These are phyloP conservation scores for Acer negundo DNA, from an alignment of 345 rosid species.

Conservation along the genomic window DNA sequence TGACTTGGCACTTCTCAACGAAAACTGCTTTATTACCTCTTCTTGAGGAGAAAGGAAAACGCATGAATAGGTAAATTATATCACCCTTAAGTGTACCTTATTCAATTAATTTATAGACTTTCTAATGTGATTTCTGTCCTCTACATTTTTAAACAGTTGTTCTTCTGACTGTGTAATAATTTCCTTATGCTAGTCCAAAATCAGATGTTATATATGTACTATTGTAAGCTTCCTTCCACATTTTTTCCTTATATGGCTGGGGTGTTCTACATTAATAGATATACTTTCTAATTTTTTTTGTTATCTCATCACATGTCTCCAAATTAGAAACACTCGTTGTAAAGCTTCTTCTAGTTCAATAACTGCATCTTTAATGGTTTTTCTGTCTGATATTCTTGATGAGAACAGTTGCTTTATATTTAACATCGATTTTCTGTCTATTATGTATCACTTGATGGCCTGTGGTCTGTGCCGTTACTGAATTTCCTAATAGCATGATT, in stretches of 20 bases:
- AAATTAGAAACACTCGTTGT: background rate
- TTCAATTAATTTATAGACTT: background rate
- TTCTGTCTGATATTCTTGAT: background rate
- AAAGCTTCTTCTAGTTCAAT: background rate
- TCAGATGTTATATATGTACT: background rate
- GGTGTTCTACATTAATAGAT: background rate
- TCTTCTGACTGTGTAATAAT: background rate
- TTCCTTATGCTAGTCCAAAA: background rate
- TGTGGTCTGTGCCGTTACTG: background rate
- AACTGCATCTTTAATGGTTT: background rate
- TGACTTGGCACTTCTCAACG: constrained; percentile 94
- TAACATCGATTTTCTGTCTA: background rate
- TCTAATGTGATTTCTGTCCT: background rate
- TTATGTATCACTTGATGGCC: background rate
- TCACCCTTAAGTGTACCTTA: background rate
- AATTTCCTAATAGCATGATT: constrained; percentile 6
- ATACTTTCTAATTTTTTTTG: background rate
- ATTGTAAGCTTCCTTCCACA: background rate
- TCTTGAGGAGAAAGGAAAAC: constrained; percentile 82
- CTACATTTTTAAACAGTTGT: background rate
- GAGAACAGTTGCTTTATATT: background rate
- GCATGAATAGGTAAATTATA: constrained; percentile 65
- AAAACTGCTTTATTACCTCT: constrained; percentile 68
- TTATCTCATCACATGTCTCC: background rate
- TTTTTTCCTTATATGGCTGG: background rate